Percentiles rank a stretch among this genome's conserved stretches.
Conservation (phyloP, 306 rosid genomes). For the Sindora glabra region DNA sequence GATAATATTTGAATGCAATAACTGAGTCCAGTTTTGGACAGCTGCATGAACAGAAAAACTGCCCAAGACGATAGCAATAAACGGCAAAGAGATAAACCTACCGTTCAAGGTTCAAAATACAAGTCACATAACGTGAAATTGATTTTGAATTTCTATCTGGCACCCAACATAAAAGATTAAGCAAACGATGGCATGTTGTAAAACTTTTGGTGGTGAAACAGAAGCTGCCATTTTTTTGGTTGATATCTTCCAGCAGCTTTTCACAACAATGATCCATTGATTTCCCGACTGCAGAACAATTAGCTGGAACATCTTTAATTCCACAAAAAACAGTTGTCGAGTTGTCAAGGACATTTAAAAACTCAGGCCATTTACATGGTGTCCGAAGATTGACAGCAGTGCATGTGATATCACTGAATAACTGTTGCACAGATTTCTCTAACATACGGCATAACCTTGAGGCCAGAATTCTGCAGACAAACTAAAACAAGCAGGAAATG, state of each 20-base stretch:
- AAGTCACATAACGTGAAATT: constrained; percentile 34
- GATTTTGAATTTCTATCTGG: constrained; percentile 49
- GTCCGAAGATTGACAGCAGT: constrained; percentile 33
- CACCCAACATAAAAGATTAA: constrained; percentile 52
- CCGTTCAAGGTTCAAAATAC: constrained; percentile 86
- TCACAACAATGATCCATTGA: constrained; percentile 20
- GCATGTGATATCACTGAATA: constrained; percentile 20
- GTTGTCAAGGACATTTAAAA: constrained; percentile 40
- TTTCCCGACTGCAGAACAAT: constrained; percentile 23
- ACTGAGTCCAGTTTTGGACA: not conserved
- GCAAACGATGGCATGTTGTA: constrained; percentile 56
- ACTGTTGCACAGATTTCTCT: constrained; percentile 40
- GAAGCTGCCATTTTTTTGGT: constrained; percentile 21
- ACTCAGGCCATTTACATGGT: constrained; percentile 55
- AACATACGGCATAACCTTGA: constrained; percentile 57
- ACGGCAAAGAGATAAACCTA: constrained; percentile 24
- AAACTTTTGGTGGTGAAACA: constrained; percentile 19
- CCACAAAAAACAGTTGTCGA: constrained; percentile 14
- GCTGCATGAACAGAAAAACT: constrained; percentile 9
- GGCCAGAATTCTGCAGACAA: constrained; percentile 70
- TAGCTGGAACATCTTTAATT: constrained; percentile 10
- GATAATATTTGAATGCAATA: not conserved
- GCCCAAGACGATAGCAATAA: constrained; percentile 13
- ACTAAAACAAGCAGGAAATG: constrained; percentile 46
- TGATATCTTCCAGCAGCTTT: constrained; percentile 17